These are phyloP conservation scores for Epipyxis sp. DNA, from an alignment of 108 stramenopile species.

Conservation along the genomic window DNA sequence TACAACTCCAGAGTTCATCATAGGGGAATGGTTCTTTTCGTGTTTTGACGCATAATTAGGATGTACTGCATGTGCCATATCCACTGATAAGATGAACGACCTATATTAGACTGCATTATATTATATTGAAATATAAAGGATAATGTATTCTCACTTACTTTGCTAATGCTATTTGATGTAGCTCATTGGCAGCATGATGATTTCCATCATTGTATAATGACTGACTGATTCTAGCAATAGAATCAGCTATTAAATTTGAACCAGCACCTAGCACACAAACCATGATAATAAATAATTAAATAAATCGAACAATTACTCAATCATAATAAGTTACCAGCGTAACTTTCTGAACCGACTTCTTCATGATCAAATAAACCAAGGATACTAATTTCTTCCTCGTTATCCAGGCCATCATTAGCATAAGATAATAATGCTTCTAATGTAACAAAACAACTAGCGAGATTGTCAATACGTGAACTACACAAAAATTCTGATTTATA, in stretches of 20 bases:
- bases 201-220: too few species aligned
- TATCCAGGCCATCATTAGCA: constrained; percentile 36
- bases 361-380: constrained; percentile 95
- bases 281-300: too few species aligned
- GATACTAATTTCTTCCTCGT: constrained; percentile 69
- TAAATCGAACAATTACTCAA: too few species aligned
- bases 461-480: constrained; percentile 88
- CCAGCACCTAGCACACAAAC: constrained; percentile 68
- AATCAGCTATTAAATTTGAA: constrained; percentile 70
- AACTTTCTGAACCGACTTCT: constrained; percentile 75
- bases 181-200: neutral
- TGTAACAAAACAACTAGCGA: constrained; percentile 71
- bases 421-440: neutral
- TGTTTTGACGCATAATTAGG: constrained; percentile 93
- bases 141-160: too few species aligned
- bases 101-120: too few species aligned
- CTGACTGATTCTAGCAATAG: constrained; percentile 67
- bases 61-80: constrained; percentile 95
- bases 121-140: too few species aligned
- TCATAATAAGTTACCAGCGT: constrained; percentile 48
- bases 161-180: too few species aligned
- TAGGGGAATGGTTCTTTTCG: constrained; percentile 81
- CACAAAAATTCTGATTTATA: constrained; percentile 76
- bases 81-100: constrained; percentile 76
- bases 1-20: constrained; percentile 89